These are phyloP conservation scores for Arthonia radiata DNA, from an alignment of 495 filamentous ascomycete genomes.

Conservation along the genomic window DNA sequence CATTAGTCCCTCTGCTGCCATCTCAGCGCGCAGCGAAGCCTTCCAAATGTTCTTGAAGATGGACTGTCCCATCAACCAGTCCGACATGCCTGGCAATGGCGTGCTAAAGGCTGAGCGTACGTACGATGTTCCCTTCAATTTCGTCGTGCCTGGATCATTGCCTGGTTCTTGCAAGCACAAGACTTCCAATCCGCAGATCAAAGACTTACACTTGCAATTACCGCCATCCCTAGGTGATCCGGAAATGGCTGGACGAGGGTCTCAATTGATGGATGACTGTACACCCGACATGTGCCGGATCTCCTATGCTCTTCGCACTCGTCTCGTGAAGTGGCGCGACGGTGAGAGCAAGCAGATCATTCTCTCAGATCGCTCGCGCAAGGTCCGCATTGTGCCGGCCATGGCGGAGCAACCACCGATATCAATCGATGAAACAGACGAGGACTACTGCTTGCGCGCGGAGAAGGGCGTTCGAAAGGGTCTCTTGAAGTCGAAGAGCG, in stretches of 20 bases:
- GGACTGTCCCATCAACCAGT: conserved; percentile 48
- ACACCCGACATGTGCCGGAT: conserved; percentile 60
- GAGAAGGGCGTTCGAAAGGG: conserved; percentile 60
- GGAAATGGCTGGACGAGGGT: conserved; percentile 20
- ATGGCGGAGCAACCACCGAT: conserved; percentile 55
- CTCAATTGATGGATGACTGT: conserved; percentile 44
- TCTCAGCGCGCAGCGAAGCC: conserved; percentile 25
- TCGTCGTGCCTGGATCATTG: conserved; percentile 48
- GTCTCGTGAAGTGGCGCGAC: conserved; percentile 19
- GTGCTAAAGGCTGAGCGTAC: conserved; percentile 37
- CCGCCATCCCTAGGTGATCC: conserved; percentile 62
- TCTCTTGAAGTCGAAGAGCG: conserved; percentile 52
- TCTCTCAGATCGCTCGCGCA: conserved; percentile 26
- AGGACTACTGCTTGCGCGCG: conserved; percentile 41
- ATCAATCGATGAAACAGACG: conserved; percentile 28
- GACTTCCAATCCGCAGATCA: conserved; percentile 28
- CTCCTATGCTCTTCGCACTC: conserved; percentile 36
- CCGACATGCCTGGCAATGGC: conserved; percentile 41
- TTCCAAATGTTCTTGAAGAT: conserved; percentile 52
- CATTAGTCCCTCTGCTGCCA: conserved; percentile 17
- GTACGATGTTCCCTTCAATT: conserved; percentile 65
- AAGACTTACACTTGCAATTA: conserved; percentile 47
- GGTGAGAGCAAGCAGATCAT: conserved; percentile 19
- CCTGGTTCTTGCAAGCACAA: conserved; percentile 32
- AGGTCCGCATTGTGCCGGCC: conserved; percentile 55